These are phyloP conservation scores for Trichoderma breve DNA, from an alignment of 2,329 filamentous ascomycete genomes.

Conservation along the genomic window DNA sequence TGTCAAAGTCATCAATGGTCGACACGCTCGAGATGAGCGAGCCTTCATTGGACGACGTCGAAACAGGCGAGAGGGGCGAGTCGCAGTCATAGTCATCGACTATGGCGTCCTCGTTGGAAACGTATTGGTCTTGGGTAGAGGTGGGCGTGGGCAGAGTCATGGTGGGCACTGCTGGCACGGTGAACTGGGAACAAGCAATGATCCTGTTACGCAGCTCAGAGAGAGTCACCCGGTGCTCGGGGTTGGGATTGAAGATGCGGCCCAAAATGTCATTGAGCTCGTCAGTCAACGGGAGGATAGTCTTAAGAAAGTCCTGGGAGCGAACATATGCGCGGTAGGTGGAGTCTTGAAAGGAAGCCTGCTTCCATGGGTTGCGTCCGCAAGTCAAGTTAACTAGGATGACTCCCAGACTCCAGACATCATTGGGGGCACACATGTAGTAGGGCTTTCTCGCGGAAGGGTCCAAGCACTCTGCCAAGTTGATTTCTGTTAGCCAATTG, in stretches of 20 bases:
- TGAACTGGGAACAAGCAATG: conserved; percentile 72
- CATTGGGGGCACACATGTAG: conserved; percentile 91
- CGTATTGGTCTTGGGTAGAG: conserved; percentile 48
- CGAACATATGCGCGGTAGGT: conserved; percentile 90
- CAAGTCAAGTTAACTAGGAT: conserved; percentile 97
- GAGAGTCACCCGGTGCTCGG: conserved; percentile 77
- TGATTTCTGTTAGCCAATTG: conserved; percentile 6
- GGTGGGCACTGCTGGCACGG: conserved; percentile 42
- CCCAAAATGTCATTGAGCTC: conserved; percentile 86
- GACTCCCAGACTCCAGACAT: conserved; percentile 97
- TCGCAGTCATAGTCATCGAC: conserved; percentile 45
- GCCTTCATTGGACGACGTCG: conserved; percentile 53
- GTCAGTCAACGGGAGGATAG: conserved; percentile 85
- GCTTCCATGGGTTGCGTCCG: conserved; percentile 98
- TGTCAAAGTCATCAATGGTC: conserved; percentile 50
- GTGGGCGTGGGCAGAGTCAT: conserved; percentile 41
- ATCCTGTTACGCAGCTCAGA: conserved; percentile 76
- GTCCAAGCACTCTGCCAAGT: conserved; percentile 75
- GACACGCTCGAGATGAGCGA: conserved; percentile 55
- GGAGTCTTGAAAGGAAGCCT: conserved; percentile 87
- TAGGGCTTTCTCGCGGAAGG: conserved; percentile 70
- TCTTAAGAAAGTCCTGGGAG: conserved; percentile 83
- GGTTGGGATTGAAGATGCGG: conserved; percentile 84
- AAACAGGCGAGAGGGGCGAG: conserved; percentile 50
- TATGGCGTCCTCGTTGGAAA: conserved; percentile 47